Evolutionary conservation across 805 yeast species (phyloP).

Genomic region (Tetrapisispora phaffii): DNA sequence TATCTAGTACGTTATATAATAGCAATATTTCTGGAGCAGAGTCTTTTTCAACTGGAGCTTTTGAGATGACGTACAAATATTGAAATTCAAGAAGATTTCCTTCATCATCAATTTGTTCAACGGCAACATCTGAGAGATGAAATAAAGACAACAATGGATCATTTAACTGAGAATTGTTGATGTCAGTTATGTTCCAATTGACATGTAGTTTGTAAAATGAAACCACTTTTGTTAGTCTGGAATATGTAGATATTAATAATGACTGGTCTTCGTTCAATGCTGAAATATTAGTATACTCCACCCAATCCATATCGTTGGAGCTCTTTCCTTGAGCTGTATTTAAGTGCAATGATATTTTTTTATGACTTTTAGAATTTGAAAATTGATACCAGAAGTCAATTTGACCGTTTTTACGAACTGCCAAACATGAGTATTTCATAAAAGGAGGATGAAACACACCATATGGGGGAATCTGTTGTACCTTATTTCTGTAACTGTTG

Average conservation of each 20-base stretch:
- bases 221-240: slow-evolving; percentile 18
- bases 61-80: slow-evolving; percentile 21
- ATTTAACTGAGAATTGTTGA: slow-evolving; percentile 18
- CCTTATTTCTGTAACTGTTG: slow-evolving; percentile 23
- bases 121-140: slow-evolving; percentile 17
- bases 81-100: slow-evolving; percentile 17
- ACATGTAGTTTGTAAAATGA: slow-evolving; percentile 25
- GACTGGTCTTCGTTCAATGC: slow-evolving; percentile 28
- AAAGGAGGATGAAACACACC: slow-evolving; percentile 31
- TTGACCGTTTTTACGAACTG: slow-evolving; percentile 28
- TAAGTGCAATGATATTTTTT: slow-evolving; percentile 27
- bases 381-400: slow-evolving; percentile 32
- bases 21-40: slow-evolving; percentile 23
- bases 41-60: slow-evolving; percentile 22
- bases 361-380: slow-evolving; percentile 31
- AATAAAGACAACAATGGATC: slow-evolving; percentile 26
- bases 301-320: slow-evolving; percentile 25
- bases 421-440: slow-evolving; percentile 30
- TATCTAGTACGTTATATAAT: slow-evolving; percentile 17
- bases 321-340: slow-evolving; percentile 14
- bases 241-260: slow-evolving; percentile 23
- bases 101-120: slow-evolving; percentile 17
- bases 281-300: slow-evolving; percentile 25
- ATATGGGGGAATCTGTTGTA: slow-evolving; percentile 27
- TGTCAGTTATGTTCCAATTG: slow-evolving; percentile 25